phyloP scores from a whole-genome alignment of 2,329 filamentous ascomycete species.

The Exophiala mesophila region DNA sequence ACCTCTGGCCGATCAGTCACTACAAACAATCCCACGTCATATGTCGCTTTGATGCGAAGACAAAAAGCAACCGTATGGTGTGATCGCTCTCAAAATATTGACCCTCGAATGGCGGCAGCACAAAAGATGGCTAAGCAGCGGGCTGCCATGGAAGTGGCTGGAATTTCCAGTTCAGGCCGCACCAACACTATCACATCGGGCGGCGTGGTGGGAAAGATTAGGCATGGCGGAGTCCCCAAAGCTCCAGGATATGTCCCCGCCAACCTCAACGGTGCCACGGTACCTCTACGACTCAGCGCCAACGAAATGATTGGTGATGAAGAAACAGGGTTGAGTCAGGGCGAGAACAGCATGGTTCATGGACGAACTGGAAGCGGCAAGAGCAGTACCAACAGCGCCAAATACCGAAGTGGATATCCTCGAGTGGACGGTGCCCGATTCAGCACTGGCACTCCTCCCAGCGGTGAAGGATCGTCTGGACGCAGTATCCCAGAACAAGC shows the following conservation, averaged over 20 bases:
- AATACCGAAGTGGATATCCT: conserved; percentile 43
- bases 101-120: conserved; percentile 74
- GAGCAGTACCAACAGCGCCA: conserved; percentile 51
- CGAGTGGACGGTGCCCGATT: conserved; percentile 29
- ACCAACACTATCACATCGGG: conserved; percentile 59
- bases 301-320: conserved; percentile 89
- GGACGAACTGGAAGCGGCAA: conserved; percentile 54
- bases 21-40: conserved; percentile 40
- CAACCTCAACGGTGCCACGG: conserved; percentile 70
- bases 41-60: conserved; percentile 91
- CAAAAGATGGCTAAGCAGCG: conserved; percentile 83
- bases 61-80: conserved; percentile 99
- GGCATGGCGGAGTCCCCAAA: conserved; percentile 76
- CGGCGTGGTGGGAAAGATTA: conserved; percentile 65
- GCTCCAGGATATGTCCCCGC: conserved; percentile 74
- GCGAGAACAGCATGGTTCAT: conserved; percentile 39
- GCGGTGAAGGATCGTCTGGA: conserved; percentile 24
- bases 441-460: conserved; percentile 52
- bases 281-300: conserved; percentile 88
- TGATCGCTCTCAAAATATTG: conserved; percentile 87
- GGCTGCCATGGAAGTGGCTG: conserved; percentile 77
- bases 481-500: conserved; percentile 39
- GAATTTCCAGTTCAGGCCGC: conserved; percentile 50
- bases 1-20: conserved; percentile 26
- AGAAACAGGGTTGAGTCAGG: conserved; percentile 43